These are phyloP conservation scores for Aspergillus haitiensis DNA, from an alignment of 495 filamentous ascomycete species.

Conservation along the genomic window DNA sequence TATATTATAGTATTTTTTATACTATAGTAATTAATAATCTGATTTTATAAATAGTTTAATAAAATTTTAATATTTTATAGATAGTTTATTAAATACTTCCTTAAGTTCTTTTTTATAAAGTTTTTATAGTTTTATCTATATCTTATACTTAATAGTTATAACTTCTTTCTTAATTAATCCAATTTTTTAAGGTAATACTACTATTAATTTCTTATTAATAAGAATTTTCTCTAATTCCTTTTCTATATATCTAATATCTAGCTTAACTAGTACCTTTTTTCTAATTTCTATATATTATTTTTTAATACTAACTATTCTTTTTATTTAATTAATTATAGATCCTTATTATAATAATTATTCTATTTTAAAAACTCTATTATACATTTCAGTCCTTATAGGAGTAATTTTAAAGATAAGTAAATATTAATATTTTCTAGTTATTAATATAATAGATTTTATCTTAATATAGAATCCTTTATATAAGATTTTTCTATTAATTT, in stretches of 20 bases:
- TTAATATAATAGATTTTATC: background rate
- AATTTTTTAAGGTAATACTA: background rate
- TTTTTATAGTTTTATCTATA: background rate
- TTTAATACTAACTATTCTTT: background rate
- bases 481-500: conserved; percentile 4
- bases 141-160: background rate
- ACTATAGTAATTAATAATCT: background rate
- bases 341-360: conserved; percentile 13
- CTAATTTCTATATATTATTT: background rate
- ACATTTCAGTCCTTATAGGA: background rate
- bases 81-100: background rate
- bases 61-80: background rate
- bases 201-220: background rate
- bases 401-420: background rate
- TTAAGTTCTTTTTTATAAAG: background rate
- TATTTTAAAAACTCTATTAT: conserved; percentile 1
- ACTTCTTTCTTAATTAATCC: background rate
- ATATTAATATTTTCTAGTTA: background rate
- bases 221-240: background rate
- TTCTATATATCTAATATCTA: background rate
- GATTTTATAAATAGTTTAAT: background rate
- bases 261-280: background rate
- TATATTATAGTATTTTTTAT: background rate
- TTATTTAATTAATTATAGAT: conserved; percentile 6
- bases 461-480: background rate